A percentile compares a stretch with the other conserved stretches of the same genome.
Conservation (phyloP, 805 yeast species). For the Kuraishia borneana region DNA sequence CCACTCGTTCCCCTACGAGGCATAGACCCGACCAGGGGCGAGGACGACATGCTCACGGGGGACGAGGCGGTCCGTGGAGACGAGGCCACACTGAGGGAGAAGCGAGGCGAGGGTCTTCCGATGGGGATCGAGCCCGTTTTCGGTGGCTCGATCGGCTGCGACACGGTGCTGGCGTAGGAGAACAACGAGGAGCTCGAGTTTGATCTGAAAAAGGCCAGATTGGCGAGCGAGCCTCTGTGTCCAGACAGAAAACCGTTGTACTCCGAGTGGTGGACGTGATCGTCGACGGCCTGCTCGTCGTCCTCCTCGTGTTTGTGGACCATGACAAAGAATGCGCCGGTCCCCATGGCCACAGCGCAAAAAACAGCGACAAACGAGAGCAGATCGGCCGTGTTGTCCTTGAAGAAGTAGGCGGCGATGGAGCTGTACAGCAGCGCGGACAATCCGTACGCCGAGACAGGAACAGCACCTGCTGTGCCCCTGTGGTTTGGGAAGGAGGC, state of each 20-base stretch:
- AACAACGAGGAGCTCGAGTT: slow-evolving; percentile 19
- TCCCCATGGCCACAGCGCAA: slow-evolving; percentile 34
- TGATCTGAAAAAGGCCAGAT: slow-evolving; percentile 11
- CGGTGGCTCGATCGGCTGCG: too few relatives aligned
- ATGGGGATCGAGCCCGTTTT: too few relatives aligned
- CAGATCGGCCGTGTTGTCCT: slow-evolving; percentile 41
- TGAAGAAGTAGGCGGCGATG: slow-evolving; percentile 40
- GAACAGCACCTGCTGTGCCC: slow-evolving; percentile 61
- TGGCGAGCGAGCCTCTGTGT: slow-evolving; percentile 25
- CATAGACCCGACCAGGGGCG: too few relatives aligned
- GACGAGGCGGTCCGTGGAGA: too few relatives aligned
- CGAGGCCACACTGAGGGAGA: not conserved
- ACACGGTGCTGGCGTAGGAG: too few relatives aligned
- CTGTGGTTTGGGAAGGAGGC: slow-evolving; percentile 60
- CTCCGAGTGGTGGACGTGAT: slow-evolving; percentile 5
- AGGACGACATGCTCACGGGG: too few relatives aligned
- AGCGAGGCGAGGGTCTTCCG: not conserved
- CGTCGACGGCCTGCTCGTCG: slow-evolving; percentile 3
- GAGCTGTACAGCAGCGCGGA: slow-evolving; percentile 58
- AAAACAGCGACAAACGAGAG: slow-evolving; percentile 42
- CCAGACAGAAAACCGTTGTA: slow-evolving; percentile 13
- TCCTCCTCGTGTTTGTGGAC: slow-evolving; percentile 7
- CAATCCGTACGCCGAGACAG: slow-evolving; percentile 60
- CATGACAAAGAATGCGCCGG: slow-evolving; percentile 33
- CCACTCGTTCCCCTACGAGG: too few relatives aligned